These are phyloP conservation scores for Immersiporthe knoxdaviesiana DNA, from an alignment of 2,329 filamentous ascomycete genomes.

Conservation along the genomic window DNA sequence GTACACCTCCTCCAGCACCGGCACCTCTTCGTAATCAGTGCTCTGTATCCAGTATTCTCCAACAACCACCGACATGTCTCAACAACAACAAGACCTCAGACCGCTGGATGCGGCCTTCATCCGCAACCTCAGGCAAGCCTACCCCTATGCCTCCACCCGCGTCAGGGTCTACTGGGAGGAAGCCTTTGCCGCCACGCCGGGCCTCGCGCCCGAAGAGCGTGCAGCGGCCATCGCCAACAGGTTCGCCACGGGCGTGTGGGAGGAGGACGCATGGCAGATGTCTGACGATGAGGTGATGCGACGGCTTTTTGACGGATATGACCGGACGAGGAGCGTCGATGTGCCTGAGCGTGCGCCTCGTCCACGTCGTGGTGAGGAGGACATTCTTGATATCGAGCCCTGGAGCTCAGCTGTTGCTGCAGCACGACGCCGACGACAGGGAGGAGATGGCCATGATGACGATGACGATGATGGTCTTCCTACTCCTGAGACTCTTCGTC, in stretches of 20 bases:
- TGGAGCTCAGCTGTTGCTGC: not conserved
- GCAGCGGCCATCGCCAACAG: constrained; percentile 9
- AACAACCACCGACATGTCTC: constrained; percentile 11
- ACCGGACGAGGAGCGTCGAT: not conserved
- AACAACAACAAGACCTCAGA: not conserved
- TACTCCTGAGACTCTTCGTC: not conserved
- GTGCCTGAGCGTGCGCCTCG: not conserved
- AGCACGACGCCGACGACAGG: not conserved
- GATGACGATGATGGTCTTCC: not conserved
- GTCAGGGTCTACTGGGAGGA: constrained; percentile 6
- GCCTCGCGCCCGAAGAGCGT: not conserved
- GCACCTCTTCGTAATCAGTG: not conserved
- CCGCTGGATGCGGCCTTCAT: constrained; percentile 20
- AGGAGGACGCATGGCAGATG: not conserved
- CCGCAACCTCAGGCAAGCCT: not conserved
- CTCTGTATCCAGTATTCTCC: no score
- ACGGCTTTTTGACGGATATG: constrained; percentile 24
- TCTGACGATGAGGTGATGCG: constrained; percentile 18
- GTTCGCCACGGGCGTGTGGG: constrained; percentile 6
- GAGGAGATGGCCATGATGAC: not conserved
- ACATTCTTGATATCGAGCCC: not conserved
- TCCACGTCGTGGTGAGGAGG: not conserved
- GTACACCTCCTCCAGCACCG: not conserved
- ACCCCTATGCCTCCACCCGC: not conserved
- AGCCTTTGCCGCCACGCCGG: not conserved